phyloP scores from a whole-genome alignment of 23 red algal species.

The Gracilaria domingensis region DNA sequence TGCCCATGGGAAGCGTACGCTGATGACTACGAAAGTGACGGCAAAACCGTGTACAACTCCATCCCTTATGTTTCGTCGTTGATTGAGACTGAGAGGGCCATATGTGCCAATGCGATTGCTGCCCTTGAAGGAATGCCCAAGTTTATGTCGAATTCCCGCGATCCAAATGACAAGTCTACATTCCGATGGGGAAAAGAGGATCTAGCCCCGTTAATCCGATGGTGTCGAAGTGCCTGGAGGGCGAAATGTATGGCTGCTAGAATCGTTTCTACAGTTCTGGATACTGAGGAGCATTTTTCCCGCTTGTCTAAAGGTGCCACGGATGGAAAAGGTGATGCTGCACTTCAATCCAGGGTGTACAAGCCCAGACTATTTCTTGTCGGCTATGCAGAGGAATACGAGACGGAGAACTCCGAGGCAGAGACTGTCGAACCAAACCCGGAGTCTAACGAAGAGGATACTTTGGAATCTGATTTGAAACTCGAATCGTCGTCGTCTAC shows the following conservation, averaged over 20 bases:
- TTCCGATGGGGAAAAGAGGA: conserved; percentile 42
- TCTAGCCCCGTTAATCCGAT: conserved; percentile 42
- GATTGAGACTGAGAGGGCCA: conserved; percentile 27
- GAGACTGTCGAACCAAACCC: not conserved
- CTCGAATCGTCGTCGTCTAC: not conserved
- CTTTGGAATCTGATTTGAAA: not conserved
- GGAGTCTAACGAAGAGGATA: not conserved
- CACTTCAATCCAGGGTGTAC: not conserved
- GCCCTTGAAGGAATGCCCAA: conserved; percentile 56
- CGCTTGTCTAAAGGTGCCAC: not conserved
- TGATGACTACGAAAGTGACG: not conserved
- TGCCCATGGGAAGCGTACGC: conserved; percentile 60
- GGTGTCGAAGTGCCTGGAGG: conserved; percentile 64
- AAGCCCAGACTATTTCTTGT: conserved; percentile 52
- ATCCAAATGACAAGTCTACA: conserved; percentile 40
- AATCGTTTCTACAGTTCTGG: conserved; percentile 58
- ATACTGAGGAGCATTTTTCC: conserved; percentile 34
- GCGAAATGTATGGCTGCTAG: conserved; percentile 62
- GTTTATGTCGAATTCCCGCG: conserved; percentile 12
- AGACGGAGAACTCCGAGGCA: not conserved
- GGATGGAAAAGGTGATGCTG: not conserved
- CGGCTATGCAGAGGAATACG: conserved; percentile 32
- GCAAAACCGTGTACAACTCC: conserved; percentile 28
- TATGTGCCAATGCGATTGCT: conserved; percentile 56
- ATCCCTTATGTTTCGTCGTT: conserved; percentile 58